These are phyloP conservation scores for Nakaseomyces nivariensis DNA, from an alignment of 1,139 yeast genomes.

Conservation along the genomic window DNA sequence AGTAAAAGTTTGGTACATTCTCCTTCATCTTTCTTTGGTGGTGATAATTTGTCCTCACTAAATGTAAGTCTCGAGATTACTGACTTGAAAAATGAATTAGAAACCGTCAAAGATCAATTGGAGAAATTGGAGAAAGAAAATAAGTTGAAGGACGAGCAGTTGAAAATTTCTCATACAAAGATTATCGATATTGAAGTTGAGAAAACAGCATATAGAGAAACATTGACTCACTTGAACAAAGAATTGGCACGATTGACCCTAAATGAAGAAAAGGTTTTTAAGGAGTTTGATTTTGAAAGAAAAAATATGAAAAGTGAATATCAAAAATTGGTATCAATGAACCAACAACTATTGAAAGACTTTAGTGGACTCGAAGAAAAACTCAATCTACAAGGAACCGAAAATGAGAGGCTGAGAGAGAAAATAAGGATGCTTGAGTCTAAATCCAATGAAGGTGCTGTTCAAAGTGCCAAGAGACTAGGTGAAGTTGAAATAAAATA, in stretches of 20 bases:
- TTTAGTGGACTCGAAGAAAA: slow-evolving; percentile 10
- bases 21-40: not conserved
- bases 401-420: slow-evolving; percentile 10
- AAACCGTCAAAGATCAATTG: slow-evolving; percentile 7
- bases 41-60: not conserved
- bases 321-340: slow-evolving; percentile 30
- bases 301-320: slow-evolving; percentile 19
- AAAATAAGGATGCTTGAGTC: slow-evolving; percentile 47
- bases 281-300: slow-evolving; percentile 23
- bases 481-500: slow-evolving; percentile 28
- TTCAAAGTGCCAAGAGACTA: slow-evolving; percentile 16
- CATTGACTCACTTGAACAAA: slow-evolving; percentile 18
- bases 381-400: slow-evolving; percentile 1
- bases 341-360: slow-evolving; percentile 17
- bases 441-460: not conserved
- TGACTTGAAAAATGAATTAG: slow-evolving; percentile 9
- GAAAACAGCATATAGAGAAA: slow-evolving; percentile 23
- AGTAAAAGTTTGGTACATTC: slow-evolving; percentile 2
- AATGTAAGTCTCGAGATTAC: not conserved
- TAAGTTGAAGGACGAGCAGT: not conserved
- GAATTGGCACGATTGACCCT: slow-evolving; percentile 21
- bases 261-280: slow-evolving; percentile 15
- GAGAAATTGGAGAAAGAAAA: not conserved
- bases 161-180: slow-evolving; percentile 1
- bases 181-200: slow-evolving; percentile 19